Percentiles rank a stretch among this genome's conserved stretches.
These are phyloP conservation scores for Apiotrichum gracile DNA, from an alignment of 1,284 basidiomycete species.

Conservation along the genomic window DNA sequence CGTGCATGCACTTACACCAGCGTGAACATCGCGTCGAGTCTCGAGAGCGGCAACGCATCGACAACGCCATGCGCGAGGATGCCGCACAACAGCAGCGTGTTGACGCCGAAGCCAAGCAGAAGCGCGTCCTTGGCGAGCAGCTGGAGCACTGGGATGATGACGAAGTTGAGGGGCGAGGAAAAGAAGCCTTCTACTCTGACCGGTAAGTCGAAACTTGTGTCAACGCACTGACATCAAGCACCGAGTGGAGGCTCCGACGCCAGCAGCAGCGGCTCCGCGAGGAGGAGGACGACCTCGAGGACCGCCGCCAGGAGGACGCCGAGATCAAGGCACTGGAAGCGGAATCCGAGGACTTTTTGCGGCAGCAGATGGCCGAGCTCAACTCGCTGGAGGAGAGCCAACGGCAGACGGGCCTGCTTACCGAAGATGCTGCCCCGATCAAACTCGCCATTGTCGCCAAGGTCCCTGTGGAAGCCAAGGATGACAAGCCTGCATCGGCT, in stretches of 20 bases:
- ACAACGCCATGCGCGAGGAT: constrained; percentile 66
- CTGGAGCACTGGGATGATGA: constrained; percentile 85
- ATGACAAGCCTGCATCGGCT: constrained; percentile 43
- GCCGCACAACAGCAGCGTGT: constrained; percentile 62
- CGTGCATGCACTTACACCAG: constrained; percentile 14
- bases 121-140: constrained; percentile 62
- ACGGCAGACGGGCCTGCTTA: constrained; percentile 75
- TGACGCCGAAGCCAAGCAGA: constrained; percentile 68
- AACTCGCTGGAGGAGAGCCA: constrained; percentile 78
- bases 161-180: constrained; percentile 60
- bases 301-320: constrained; percentile 70
- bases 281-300: constrained; percentile 73
- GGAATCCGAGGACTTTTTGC: constrained; percentile 81
- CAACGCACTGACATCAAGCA: constrained; percentile 44
- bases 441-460: constrained; percentile 61
- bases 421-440: constrained; percentile 82
- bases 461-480: constrained; percentile 13
- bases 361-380: constrained; percentile 84
- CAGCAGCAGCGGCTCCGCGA: constrained; percentile 63
- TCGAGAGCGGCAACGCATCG: constrained; percentile 68
- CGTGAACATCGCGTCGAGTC: constrained; percentile 64
- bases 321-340: constrained; percentile 73
- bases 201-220: constrained; percentile 53
- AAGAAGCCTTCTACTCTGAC: constrained; percentile 71
- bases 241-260: constrained; percentile 68